Conservation (phyloP, 805 yeast species). For the Scheffersomyces stipitis region DNA sequence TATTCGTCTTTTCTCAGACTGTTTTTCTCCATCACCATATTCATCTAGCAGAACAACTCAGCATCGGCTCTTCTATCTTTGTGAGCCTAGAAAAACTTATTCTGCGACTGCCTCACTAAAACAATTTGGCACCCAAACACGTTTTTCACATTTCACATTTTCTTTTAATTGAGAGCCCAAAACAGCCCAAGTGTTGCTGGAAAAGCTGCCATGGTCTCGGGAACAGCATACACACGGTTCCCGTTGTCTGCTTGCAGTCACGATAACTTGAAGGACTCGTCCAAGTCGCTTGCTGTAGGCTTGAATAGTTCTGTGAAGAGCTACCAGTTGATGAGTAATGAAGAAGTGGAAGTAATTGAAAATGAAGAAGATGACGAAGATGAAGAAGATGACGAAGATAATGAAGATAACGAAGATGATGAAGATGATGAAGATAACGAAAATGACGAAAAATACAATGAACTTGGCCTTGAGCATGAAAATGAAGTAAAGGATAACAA, state of each 20-base stretch:
- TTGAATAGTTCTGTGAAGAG: conserved; percentile 2
- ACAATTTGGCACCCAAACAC: too few relatives aligned
- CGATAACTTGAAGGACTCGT: conserved; percentile 10
- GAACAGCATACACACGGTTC: conserved; percentile 6
- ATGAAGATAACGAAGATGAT: not conserved
- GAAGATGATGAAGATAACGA: conserved; percentile 3
- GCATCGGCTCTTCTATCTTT: too few relatives aligned
- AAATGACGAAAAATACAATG: conserved; percentile 1
- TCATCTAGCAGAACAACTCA: too few relatives aligned
- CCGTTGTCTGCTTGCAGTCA: conserved; percentile 13
- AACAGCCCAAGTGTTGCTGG: too few relatives aligned
- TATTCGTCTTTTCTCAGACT: too few relatives aligned
- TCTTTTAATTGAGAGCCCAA: too few relatives aligned
- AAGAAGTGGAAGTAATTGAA: not conserved
- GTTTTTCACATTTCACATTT: too few relatives aligned
- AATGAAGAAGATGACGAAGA: not conserved
- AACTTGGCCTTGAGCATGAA: conserved; percentile 1
- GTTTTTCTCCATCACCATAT: too few relatives aligned
- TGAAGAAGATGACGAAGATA: not conserved
- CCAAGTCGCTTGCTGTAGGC: conserved; percentile 6
- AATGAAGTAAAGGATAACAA: not conserved
- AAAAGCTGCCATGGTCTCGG: too few relatives aligned
- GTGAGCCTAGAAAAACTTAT: too few relatives aligned
- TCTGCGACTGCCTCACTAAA: too few relatives aligned
- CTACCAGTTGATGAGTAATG: not conserved